Base-by-base conservation (phyloP, 1,139 yeast genomes). In the Williopsis jadinii region DNA sequence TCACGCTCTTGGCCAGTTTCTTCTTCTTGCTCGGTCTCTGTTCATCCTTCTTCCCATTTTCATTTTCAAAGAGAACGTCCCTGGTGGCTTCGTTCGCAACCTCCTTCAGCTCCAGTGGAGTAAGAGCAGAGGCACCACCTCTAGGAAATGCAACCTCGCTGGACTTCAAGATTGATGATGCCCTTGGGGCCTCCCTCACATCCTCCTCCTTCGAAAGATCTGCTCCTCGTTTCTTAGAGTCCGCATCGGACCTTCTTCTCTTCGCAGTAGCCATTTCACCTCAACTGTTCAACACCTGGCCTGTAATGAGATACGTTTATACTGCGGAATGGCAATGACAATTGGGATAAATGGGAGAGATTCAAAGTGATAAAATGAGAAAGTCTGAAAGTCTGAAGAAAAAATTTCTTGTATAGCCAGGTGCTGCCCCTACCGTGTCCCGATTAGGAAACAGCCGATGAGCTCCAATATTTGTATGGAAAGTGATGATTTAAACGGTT, bases 21-120 rank as follows among this genome's bases (percentile, higher is more conserved):
- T 63, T 62, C 49, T 64, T 70, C 57, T 68, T 70, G 49, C 64
- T 67, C 11, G 67, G 58, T 31, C 48, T 41, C 14, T 48, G 58
- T 41, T 64, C 68, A 9, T 50, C 41, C 34, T 28, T 28, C n/a
- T 28, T 28, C 8, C 12, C 12, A 35, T 60, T 58, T 27, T 64
- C 58, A 13, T 59, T 62, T 19, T 71, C 90, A 52, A 84, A 84
- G 42, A 86, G 68, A 27, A 85, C 95, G 67, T 92, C 98, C 52
- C 76, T 76, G 29, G 90, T 80, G 35, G 94, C 98, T 61, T 92
- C 95, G 58, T 87, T 88, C 33, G 95, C 81, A 41, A 90, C 94
- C 59, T 88, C 95, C 61, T 88, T 88, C 53, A 87, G 80, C 64
- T 92, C 99, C 51, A 92, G 67, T 5, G 98, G 90, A 3, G 95